Conservation (phyloP, 225 moss, liverwort and hornwort species). For the Physcomitrellopsis africana region DNA sequence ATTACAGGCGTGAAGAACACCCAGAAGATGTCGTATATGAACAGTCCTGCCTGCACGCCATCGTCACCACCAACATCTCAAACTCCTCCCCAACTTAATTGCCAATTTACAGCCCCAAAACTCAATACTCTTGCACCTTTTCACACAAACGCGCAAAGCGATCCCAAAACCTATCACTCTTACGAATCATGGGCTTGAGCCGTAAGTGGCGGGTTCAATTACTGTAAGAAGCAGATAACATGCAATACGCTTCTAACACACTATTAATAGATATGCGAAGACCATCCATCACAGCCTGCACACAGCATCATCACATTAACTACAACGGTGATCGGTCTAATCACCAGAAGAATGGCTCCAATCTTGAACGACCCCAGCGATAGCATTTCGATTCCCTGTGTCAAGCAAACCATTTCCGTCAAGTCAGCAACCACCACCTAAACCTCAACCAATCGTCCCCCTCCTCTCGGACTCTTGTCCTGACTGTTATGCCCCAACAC, state of each 20-base stretch:
- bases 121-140: too few species aligned
- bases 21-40: slow-evolving; percentile 99
- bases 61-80: slow-evolving; percentile 27
- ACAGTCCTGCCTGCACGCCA: slow-evolving; percentile 83
- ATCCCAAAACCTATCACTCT: slow-evolving; percentile 14
- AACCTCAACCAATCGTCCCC: too few species aligned
- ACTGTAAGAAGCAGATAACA: background rate
- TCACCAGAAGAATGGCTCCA: slow-evolving; percentile 94
- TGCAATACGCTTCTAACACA: background rate
- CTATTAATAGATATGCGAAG: slow-evolving; percentile 24
- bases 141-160: too few species aligned
- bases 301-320: slow-evolving; percentile 15
- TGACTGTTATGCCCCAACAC: too few species aligned
- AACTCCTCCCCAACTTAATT: slow-evolving; percentile 3
- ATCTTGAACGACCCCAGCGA: slow-evolving; percentile 99
- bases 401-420: slow-evolving; percentile 8
- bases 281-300: slow-evolving; percentile 19
- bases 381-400: slow-evolving; percentile 98
- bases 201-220: background rate
- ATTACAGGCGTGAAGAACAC: slow-evolving; percentile 99
- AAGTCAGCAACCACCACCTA: background rate
- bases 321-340: slow-evolving; percentile 24
- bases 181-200: background rate
- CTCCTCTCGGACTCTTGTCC: too few species aligned
- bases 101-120: background rate